phyloP scores from a whole-genome alignment of 1,139 yeast genomes.

The Geotrichum europaeum region DNA sequence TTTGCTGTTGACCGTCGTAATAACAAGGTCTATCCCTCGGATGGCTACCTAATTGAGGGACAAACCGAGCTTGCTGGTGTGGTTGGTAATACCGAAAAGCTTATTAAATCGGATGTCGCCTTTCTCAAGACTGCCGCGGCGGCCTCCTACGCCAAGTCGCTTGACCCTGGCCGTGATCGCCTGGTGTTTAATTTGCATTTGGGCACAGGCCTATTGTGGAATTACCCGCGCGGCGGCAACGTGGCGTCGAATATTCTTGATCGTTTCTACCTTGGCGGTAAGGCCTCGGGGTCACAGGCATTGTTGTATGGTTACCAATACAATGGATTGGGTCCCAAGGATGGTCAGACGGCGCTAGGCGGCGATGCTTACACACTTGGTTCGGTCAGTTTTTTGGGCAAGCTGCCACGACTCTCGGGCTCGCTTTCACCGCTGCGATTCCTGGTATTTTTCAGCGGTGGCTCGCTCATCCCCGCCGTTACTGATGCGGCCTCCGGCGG shows the following conservation, averaged over 20 bases:
- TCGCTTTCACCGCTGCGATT: conserved; percentile 18
- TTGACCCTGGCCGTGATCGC: conserved; percentile 21
- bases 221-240: conserved; percentile 14
- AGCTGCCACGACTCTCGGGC: conserved; percentile 16
- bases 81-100: conserved; percentile 22
- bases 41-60: conserved; percentile 45
- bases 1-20: conserved; percentile 54
- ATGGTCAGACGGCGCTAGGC: conserved; percentile 46
- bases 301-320: conserved; percentile 52
- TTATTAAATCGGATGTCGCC: conserved; percentile 11
- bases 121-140: conserved; percentile 10
- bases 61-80: conserved; percentile 52
- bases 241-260: conserved; percentile 32
- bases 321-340: conserved; percentile 75
- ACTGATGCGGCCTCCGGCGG: background rate
- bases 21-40: conserved; percentile 47
- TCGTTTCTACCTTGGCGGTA: conserved; percentile 53
- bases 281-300: conserved; percentile 45
- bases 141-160: conserved; percentile 18
- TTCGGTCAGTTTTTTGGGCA: conserved; percentile 15
- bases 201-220: conserved; percentile 21
- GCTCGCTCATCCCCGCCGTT: conserved; percentile 9
- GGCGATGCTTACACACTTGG: conserved; percentile 45
- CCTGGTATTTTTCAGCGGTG: conserved; percentile 19
- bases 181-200: conserved; percentile 21